A percentile compares a stretch with the other conserved stretches of the same genome.
phyloP scores from a whole-genome alignment of 208 protist genomes.

The Crithidia sp. region DNA sequence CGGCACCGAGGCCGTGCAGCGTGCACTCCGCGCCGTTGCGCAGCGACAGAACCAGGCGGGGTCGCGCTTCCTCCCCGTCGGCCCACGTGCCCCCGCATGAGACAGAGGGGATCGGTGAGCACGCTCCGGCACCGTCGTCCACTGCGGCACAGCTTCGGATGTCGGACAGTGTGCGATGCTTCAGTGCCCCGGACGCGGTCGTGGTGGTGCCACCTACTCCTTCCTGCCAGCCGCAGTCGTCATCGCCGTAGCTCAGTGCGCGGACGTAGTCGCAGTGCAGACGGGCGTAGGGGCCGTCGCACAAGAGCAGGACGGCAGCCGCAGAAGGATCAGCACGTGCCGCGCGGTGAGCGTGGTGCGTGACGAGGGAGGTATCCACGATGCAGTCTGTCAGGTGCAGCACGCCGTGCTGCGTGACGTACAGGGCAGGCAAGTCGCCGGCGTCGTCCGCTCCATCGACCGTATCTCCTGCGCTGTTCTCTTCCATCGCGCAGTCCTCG shows the following conservation, averaged over 20 bases:
- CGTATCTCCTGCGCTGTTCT: no score
- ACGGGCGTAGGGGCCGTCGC: constrained; percentile 27
- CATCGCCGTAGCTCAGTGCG: background rate
- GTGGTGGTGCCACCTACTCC: background rate
- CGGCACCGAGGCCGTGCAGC: constrained; percentile 27
- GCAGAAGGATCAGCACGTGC: background rate
- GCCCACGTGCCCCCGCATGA: background rate
- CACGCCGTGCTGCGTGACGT: constrained; percentile 33
- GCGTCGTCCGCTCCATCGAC: background rate
- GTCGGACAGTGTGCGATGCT: background rate
- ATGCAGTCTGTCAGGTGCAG: constrained; percentile 26
- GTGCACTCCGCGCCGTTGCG: constrained; percentile 25
- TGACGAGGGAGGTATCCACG: constrained; percentile 16
- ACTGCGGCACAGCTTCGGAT: background rate
- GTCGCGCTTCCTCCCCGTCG: background rate
- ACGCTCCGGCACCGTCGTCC: no score
- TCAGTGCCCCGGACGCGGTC: background rate
- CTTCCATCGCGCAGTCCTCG: no score
- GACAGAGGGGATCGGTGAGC: background rate
- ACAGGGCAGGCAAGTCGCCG: constrained; percentile 11
- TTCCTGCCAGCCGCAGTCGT: background rate
- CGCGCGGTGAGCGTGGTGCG: background rate
- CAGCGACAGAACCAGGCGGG: constrained; percentile 20
- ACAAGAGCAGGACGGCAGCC: constrained; percentile 11
- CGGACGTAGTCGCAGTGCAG: constrained; percentile 29